These are phyloP conservation scores for Xylaria telfairii DNA, from an alignment of 495 filamentous ascomycete species.

Conservation along the genomic window DNA sequence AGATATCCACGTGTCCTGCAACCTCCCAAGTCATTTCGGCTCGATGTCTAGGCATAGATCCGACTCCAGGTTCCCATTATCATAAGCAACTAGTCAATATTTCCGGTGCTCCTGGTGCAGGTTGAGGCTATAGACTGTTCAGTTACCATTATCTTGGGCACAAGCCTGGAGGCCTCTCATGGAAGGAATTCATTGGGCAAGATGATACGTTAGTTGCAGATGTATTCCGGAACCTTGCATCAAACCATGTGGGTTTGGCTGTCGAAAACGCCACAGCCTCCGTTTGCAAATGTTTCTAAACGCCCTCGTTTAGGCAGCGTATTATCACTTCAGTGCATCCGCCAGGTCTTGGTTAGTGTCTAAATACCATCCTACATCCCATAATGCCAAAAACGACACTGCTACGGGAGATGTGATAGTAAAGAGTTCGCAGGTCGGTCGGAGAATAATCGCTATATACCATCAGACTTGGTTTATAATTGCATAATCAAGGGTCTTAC, in stretches of 20 bases:
- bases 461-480: not conserved
- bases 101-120: not conserved
- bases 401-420: not conserved
- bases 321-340: not conserved
- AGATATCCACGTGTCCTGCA: slow-evolving; percentile 7
- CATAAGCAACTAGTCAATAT: not conserved
- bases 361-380: not conserved
- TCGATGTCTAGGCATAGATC: not conserved
- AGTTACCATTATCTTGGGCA: not conserved
- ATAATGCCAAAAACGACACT: not conserved
- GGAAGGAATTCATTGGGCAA: not conserved
- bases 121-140: not conserved
- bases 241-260: not conserved
- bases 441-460: not conserved
- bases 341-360: not conserved
- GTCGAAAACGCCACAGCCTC: not conserved
- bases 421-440: not conserved
- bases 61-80: slow-evolving; percentile 1
- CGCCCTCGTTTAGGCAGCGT: not conserved
- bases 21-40: slow-evolving; percentile 15
- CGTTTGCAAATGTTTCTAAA: not conserved
- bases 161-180: slow-evolving; percentile 14
- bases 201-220: not conserved
- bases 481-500: not conserved
- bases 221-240: not conserved